These are phyloP conservation scores for Pseudopyrenochaeta lycopersici DNA, from an alignment of 2,329 filamentous ascomycete genomes.

Conservation along the genomic window DNA sequence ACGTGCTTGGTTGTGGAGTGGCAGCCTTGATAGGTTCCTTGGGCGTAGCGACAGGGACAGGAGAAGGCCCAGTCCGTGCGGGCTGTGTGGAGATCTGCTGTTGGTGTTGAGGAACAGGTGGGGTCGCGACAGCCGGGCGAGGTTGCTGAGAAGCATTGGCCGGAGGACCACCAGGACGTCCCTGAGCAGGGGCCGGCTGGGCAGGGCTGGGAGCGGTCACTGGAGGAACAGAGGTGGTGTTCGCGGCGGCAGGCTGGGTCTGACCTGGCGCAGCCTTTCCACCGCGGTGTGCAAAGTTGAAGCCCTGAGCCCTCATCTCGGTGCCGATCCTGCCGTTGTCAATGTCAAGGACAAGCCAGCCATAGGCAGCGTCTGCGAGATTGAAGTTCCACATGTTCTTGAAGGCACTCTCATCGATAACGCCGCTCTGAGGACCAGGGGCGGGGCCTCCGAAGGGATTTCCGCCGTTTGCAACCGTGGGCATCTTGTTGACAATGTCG, in stretches of 20 bases:
- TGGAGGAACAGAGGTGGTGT: slow-evolving; percentile 43
- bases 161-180: slow-evolving; percentile 41
- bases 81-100: slow-evolving; percentile 51
- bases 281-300: slow-evolving; percentile 97
- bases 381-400: slow-evolving; percentile 99
- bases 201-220: slow-evolving; percentile 51
- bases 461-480: slow-evolving; percentile 89
- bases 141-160: slow-evolving; percentile 44
- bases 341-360: slow-evolving; percentile 92
- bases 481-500: slow-evolving; percentile 98
- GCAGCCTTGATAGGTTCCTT: slow-evolving; percentile 59
- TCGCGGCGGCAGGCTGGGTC: slow-evolving; percentile 49
- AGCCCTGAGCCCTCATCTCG: slow-evolving; percentile 97
- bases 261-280: slow-evolving; percentile 68
- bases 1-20: slow-evolving; percentile 56
- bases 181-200: slow-evolving; percentile 48
- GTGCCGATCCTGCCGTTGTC: slow-evolving; percentile 96
- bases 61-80: slow-evolving; percentile 51
- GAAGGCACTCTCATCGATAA: slow-evolving; percentile 98
- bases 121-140: slow-evolving; percentile 42
- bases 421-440: slow-evolving; percentile 77
- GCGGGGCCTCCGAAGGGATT: slow-evolving; percentile 94
- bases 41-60: slow-evolving; percentile 51
- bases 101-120: slow-evolving; percentile 51
- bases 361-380: slow-evolving; percentile 94